Base-by-base conservation (phyloP, 768 basidiomycete genomes). In the Atractiella rhizophila region DNA sequence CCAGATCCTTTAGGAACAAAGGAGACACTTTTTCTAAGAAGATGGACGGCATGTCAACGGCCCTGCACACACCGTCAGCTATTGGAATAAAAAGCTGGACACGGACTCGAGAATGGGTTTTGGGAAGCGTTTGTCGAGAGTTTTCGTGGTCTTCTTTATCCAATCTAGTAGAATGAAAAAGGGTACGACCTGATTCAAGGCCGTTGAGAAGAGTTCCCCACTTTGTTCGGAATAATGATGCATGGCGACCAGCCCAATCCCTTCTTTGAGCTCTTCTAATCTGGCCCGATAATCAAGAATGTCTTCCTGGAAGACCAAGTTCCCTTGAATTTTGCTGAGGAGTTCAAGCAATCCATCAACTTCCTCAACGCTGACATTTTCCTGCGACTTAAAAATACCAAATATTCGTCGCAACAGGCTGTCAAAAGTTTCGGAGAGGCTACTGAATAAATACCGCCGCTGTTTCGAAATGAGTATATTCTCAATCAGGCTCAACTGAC, bases 111-210 rank as follows among this genome's bases (percentile, higher is more conserved):
- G 64, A 18, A 94, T 56, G 25, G 80, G 76, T 41, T 78, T 71
- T 0, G 74, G 70, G 60, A 88, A 98, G 43, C 75, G 70, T 57
- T 83, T 82, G 57, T 85, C 77, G 26, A 88, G 64, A 20, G 66
- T 60, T 58, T 86, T 85, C 15, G 77, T 71, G 28, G 66, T 62
- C 57, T 82, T 88, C 64, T 88, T 82, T 2, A 91, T 60, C 60
- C 88, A 86, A 35, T 77, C 75, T 4, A 79, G 80, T 69, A 88
- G 71, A 23, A 78, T 58, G 23, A 88, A 60, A 28, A 86, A 60
- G 1, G 82, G 81, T 27, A 81, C 60, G 0, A 82, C 79, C 30
- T 74, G 65, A 51, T 83, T 82, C 11, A 76, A 74, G 5, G 42
- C 43, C 28, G 29, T 30, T 37, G 52, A 26, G 50, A 59, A 47